Base-by-base conservation (phyloP, 208 protist species). In the Acanthamoeba rhysodes region DNA sequence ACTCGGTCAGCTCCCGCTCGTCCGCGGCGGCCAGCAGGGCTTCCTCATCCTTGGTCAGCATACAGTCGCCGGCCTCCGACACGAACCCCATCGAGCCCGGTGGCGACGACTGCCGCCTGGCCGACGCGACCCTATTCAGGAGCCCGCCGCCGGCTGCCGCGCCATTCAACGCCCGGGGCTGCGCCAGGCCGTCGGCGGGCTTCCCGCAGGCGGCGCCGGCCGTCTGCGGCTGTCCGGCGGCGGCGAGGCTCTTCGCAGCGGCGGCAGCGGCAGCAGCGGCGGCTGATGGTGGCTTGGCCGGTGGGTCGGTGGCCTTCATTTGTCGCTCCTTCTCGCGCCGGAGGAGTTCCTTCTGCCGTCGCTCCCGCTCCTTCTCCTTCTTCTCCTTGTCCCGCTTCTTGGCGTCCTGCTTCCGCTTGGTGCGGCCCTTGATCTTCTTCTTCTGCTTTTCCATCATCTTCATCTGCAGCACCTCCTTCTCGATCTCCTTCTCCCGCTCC, bases 311-410 rank as follows among this genome's bases (percentile, higher is more conserved):
- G 68, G 68, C 68, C 68, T 76, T 76, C 68, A 76, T 76, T n/a
- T 76, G 68, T 16, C 68, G 68, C 68, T 76, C 68, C 68, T 76
- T 76, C 29, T 76, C 68, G 68, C 68, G 68, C n/a, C 68, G 68
- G 32, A 76, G 68, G 14, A 76, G 70, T 22, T 78, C 70, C n/a
- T 78, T 78, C 32, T 78, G 70, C 4, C 70, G 70, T 29, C 70
- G 70, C 32, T 78, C 70, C 32, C 70, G 70, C 32, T 78, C 70
- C 70, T 78, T 78, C 70, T 78, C 70, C 70, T 78, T 78, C 70
- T 78, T 78, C 32, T 78, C 70, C 70, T 78, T 78, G 70, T 78
- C 70, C 29, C 70, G 70, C 70, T 78, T 78, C 70, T 78, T 78
- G 70, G 70, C 70, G 70, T 78, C 70, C 70, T 78, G 70, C 70